phyloP scores from a whole-genome alignment of 2,329 filamentous ascomycete genomes.

The Colletotrichum orchidophilum region DNA sequence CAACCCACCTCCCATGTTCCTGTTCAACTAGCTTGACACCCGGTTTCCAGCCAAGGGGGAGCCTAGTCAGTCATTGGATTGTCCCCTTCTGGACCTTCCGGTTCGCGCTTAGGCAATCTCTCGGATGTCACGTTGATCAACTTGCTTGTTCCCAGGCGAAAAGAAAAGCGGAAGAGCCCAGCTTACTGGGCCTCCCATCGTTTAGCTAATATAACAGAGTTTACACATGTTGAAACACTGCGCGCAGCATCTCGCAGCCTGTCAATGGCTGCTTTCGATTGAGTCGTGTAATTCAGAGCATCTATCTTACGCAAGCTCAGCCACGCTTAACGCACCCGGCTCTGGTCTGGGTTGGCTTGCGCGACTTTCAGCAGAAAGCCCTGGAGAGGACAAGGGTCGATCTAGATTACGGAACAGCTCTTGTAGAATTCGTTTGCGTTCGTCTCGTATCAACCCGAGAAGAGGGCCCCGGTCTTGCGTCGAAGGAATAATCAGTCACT shows the following conservation, averaged over 20 bases:
- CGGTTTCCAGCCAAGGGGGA: neutral
- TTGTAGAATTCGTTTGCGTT: neutral
- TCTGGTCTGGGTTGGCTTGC: neutral
- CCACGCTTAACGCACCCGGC: neutral
- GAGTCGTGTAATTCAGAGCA: constrained; percentile 5
- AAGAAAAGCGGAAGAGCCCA: neutral
- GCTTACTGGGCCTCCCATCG: neutral
- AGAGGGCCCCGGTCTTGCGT: neutral
- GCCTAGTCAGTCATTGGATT: neutral
- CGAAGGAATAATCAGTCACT: neutral
- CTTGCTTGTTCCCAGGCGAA: neutral
- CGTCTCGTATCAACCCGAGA: neutral
- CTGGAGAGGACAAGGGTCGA: too few relatives aligned
- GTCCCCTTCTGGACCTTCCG: neutral
- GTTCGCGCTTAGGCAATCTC: neutral
- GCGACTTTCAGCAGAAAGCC: neutral
- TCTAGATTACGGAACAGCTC: neutral
- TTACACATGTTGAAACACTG: neutral
- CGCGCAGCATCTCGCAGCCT: neutral
- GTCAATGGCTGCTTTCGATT: neutral
- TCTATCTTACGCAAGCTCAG: neutral
- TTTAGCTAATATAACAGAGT: constrained; percentile 1
- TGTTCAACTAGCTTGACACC: neutral
- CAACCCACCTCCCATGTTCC: neutral
- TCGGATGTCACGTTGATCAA: neutral